phyloP scores from a whole-genome alignment of 2,329 filamentous ascomycete species.

The Xylaria multiplex region DNA sequence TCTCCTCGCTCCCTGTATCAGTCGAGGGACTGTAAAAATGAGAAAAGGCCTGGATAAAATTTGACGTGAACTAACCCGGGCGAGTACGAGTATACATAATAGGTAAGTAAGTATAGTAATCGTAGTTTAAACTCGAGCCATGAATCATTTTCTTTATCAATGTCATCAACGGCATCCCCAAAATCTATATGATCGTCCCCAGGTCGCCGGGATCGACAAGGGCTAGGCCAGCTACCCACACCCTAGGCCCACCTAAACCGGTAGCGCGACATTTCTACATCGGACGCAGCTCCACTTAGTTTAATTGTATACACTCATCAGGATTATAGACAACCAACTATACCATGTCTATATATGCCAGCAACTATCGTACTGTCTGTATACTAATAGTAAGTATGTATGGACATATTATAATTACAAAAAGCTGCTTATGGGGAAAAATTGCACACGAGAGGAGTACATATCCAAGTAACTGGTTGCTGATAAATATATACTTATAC shows the following conservation, averaged over 20 bases:
- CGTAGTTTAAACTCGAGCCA: neutral
- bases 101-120: slow-evolving; percentile 10
- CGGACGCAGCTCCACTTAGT: neutral
- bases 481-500: no score
- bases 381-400: no score
- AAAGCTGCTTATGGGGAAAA: no score
- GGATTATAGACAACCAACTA: no score
- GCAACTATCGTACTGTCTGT: no score
- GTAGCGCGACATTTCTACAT: neutral
- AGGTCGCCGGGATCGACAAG: slow-evolving; percentile 19
- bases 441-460: no score
- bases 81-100: neutral
- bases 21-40: neutral
- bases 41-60: neutral
- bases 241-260: neutral
- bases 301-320: neutral
- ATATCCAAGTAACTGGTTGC: no score
- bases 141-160: slow-evolving; percentile 11
- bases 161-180: slow-evolving; percentile 9
- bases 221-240: neutral
- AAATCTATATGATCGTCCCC: slow-evolving; percentile 22
- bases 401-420: no score
- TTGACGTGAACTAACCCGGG: neutral
- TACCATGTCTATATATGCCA: neutral
- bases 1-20: no score